These are phyloP conservation scores for Helicocarpus griseus DNA, from an alignment of 2,329 filamentous ascomycete species.

Conservation along the genomic window DNA sequence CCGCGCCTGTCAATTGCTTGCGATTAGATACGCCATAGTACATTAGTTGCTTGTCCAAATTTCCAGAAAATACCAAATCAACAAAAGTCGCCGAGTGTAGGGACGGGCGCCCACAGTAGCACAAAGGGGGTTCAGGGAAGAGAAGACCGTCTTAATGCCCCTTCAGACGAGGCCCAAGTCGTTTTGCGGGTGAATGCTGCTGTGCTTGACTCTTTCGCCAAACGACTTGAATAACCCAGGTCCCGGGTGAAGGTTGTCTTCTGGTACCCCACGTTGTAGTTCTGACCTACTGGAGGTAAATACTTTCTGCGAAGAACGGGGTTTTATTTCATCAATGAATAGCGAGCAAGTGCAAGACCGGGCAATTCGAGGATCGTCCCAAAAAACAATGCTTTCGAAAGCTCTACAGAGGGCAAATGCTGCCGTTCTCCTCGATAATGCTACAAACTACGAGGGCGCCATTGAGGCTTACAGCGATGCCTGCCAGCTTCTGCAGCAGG, in stretches of 20 bases:
- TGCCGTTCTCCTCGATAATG: slow-evolving; percentile 91
- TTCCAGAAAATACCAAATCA: no score
- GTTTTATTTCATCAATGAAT: neutral
- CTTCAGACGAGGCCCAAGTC: neutral
- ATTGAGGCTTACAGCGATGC: slow-evolving; percentile 86
- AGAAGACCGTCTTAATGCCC: neutral
- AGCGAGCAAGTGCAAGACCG: slow-evolving; percentile 14
- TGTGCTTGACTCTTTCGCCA: neutral
- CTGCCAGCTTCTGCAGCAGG: slow-evolving; percentile 76
- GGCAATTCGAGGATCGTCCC: slow-evolving; percentile 48
- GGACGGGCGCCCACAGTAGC: no score
- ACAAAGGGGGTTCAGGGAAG: neutral
- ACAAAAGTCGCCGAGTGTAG: neutral
- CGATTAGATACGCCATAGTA: neutral
- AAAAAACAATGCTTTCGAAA: slow-evolving; percentile 95
- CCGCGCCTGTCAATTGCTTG: neutral
- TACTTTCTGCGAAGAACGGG: no score
- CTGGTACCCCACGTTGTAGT: neutral
- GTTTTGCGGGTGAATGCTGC: neutral
- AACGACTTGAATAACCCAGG: neutral
- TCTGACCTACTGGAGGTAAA: no score
- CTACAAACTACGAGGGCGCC: slow-evolving; percentile 85
- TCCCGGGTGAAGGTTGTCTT: no score
- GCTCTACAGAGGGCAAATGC: slow-evolving; percentile 93
- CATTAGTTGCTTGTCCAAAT: no score